phyloP scores from a whole-genome alignment of 1,284 basidiomycete genomes.

The Omphalotus olearius region DNA sequence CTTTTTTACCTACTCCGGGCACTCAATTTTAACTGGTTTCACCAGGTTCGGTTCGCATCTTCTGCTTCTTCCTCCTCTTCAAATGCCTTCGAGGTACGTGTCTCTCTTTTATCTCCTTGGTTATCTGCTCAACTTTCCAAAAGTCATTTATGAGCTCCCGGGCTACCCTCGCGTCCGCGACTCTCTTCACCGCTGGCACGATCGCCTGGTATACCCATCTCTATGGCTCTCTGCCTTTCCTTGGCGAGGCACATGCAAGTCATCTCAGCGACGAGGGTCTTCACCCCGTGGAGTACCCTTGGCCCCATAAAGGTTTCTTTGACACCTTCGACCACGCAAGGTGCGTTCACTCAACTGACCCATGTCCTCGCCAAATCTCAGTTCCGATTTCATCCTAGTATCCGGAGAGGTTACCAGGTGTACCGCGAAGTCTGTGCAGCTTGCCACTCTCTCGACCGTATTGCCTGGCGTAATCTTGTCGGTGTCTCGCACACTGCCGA shows the following conservation, averaged over 20 bases:
- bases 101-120: constrained; percentile 2
- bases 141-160: constrained; percentile 61
- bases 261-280: constrained; percentile 92
- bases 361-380: constrained; percentile 5
- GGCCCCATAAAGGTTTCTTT: constrained; percentile 85
- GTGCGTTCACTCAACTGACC: constrained; percentile 35
- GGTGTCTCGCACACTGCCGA: constrained; percentile 96
- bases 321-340: constrained; percentile 96
- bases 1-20: neutral
- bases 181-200: constrained; percentile 80
- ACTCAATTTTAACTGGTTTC: neutral
- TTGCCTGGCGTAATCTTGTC: constrained; percentile 99
- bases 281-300: constrained; percentile 86
- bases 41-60: constrained; percentile 67
- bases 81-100: constrained; percentile 55
- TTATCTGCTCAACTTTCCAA: constrained; percentile 1
- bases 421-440: constrained; percentile 99
- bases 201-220: constrained; percentile 96
- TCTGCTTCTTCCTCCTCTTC: constrained; percentile 47
- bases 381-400: constrained; percentile 44
- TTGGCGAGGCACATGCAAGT: constrained; percentile 87
- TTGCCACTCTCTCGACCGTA: constrained; percentile 98
- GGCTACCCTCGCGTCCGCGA: constrained; percentile 74
- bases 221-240: constrained; percentile 84
- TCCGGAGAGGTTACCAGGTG: constrained; percentile 97